Evolutionary conservation across 371 early-diverging fungal species (phyloP).

Genomic region (Mycotypha africana): DNA sequence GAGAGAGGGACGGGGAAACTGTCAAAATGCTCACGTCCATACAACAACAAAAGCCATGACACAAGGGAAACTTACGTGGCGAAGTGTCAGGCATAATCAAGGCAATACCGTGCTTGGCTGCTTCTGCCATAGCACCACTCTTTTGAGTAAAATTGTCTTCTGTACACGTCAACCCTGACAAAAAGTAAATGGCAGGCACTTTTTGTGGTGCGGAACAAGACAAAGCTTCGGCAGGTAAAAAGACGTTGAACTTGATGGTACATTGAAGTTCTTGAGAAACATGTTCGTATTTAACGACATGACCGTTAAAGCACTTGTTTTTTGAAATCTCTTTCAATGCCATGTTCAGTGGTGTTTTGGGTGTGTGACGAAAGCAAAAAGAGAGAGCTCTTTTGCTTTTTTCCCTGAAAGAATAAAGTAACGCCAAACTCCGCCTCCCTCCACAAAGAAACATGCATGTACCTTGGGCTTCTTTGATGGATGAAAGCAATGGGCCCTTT

Average conservation of each 20-base stretch:
- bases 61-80: constrained; percentile 65
- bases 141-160: constrained; percentile 88
- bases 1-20: too few species aligned
- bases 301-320: constrained; percentile 63
- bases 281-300: constrained; percentile 70
- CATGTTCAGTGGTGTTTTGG: too few species aligned
- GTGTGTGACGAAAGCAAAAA: too few species aligned
- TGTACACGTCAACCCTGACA: constrained; percentile 73
- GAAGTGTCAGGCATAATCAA: constrained; percentile 86
- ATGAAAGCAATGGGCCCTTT: too few species aligned
- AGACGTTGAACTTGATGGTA: constrained; percentile 77
- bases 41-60: too few species aligned
- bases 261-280: constrained; percentile 54
- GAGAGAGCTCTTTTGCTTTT: too few species aligned
- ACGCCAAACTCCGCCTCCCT: too few species aligned
- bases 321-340: constrained; percentile 21
- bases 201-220: constrained; percentile 26
- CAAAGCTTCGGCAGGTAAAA: constrained; percentile 60
- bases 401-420: too few species aligned
- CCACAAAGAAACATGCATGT: too few species aligned
- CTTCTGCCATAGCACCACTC: constrained; percentile 67
- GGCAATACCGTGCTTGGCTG: constrained; percentile 65
- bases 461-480: too few species aligned
- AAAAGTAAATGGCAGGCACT: constrained; percentile 66
- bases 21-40: too few species aligned